A percentile compares a stretch with the other conserved stretches of the same genome.
These are phyloP conservation scores for Colletotrichum melonis DNA, from an alignment of 2,329 filamentous ascomycete genomes.

Conservation along the genomic window DNA sequence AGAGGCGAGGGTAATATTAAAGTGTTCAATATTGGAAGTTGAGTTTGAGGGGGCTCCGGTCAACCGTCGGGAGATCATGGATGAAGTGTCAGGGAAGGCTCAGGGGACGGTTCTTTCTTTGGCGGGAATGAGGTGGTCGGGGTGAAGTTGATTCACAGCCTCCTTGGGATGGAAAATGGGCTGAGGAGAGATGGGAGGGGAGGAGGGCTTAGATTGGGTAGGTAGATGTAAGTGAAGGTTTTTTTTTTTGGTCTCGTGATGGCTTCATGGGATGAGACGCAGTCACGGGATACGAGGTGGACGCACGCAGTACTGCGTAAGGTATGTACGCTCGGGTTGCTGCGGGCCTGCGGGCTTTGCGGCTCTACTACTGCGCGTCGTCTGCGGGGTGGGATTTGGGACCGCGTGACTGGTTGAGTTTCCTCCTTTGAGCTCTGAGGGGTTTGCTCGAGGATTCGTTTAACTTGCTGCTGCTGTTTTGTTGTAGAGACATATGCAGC, in stretches of 20 bases:
- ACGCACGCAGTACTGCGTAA: background rate
- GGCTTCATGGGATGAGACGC: constrained; percentile 14
- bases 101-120: background rate
- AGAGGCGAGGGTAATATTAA: background rate
- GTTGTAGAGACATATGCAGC: too few relatives aligned
- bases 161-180: background rate
- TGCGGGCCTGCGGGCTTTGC: background rate
- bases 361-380: background rate
- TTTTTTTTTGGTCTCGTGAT: constrained; percentile 19
- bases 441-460: background rate
- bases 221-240: background rate
- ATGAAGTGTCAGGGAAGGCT: background rate
- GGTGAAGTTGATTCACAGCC: background rate
- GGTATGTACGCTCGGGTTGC: background rate
- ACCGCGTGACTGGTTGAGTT: background rate
- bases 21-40: background rate
- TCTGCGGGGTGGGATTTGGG: background rate
- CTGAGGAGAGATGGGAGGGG: background rate
- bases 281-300: constrained; percentile 14
- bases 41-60: background rate
- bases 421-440: background rate
- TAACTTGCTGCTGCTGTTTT: too few relatives aligned
- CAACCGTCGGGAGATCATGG: background rate
- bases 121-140: background rate
- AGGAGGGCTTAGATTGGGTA: background rate